Percentiles rank a stretch among this genome's conserved stretches.
These are phyloP conservation scores for Ophiostoma sp. DNA, from an alignment of 2,329 filamentous ascomycete genomes.

Conservation along the genomic window DNA sequence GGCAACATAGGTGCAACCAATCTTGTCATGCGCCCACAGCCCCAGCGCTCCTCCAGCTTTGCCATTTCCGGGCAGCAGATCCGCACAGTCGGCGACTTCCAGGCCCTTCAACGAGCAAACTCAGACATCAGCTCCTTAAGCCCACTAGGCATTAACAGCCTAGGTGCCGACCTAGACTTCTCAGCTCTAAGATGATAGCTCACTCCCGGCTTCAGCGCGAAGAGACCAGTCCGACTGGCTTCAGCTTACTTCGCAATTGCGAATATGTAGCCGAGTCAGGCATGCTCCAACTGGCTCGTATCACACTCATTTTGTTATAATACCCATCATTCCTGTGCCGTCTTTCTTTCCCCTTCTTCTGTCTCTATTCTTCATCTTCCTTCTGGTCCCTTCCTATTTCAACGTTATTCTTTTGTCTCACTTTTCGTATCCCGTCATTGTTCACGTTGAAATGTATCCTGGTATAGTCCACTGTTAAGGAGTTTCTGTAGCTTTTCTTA, in stretches of 20 bases:
- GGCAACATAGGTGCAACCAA: constrained; percentile 24
- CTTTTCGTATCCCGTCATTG: not conserved
- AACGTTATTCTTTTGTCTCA: not conserved
- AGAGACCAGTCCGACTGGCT: too few relatives aligned
- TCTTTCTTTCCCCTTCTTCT: not conserved
- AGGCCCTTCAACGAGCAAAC: constrained; percentile 43
- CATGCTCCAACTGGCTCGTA: not conserved
- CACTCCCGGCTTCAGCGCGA: not conserved
- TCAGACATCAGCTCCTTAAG: constrained; percentile 37
- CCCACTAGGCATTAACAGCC: constrained; percentile 34
- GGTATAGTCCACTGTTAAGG: not conserved
- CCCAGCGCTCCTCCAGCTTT: constrained; percentile 39
- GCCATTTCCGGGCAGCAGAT: constrained; percentile 38
- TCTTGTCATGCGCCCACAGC: constrained; percentile 35
- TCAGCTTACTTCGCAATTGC: not conserved
- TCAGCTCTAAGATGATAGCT: constrained; percentile 33
- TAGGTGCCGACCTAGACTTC: constrained; percentile 40
- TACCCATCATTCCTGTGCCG: not conserved
- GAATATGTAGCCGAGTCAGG: not conserved
- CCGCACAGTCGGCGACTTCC: constrained; percentile 46
- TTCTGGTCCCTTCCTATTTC: not conserved
- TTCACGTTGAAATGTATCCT: not conserved
- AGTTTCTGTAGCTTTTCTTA: not conserved
- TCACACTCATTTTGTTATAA: not conserved
- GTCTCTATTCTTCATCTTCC: not conserved